Evolutionary conservation across 108 stramenopile genomes (phyloP).

Genomic region (Seminavis robusta): DNA sequence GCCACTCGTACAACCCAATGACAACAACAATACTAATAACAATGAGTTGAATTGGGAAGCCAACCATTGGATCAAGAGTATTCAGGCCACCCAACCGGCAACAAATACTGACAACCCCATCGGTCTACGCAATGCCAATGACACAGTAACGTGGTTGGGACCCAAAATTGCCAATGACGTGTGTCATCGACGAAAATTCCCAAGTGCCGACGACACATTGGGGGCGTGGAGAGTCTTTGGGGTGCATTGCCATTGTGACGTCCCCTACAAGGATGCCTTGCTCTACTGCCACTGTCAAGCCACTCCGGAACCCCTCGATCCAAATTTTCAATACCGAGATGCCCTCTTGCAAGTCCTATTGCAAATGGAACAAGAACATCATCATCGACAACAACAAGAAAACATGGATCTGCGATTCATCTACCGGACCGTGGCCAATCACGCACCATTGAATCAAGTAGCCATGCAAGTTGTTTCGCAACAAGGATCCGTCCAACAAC

Average conservation of each 20-base stretch:
- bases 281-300: conserved; percentile 81
- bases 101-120: background rate
- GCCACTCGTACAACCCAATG: background rate
- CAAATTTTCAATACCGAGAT: conserved; percentile 62
- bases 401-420: conserved; percentile 16
- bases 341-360: conserved; percentile 50
- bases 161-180: background rate
- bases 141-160: background rate
- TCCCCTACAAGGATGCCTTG: conserved; percentile 35
- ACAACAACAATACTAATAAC: background rate
- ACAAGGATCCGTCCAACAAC: background rate
- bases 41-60: no score
- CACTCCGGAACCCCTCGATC: conserved; percentile 59
- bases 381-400: conserved; percentile 24
- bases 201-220: conserved; percentile 31
- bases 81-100: background rate
- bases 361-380: conserved; percentile 46
- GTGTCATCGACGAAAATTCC: conserved; percentile 17
- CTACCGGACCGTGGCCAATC: background rate
- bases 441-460: background rate
- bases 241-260: conserved; percentile 27
- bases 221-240: conserved; percentile 61
- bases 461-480: background rate
- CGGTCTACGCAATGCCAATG: background rate
- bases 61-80: no score